A percentile compares a stretch with the other conserved stretches of the same genome.
These are phyloP conservation scores for Trametes gibbosa DNA, from an alignment of 768 basidiomycete species.

Conservation along the genomic window DNA sequence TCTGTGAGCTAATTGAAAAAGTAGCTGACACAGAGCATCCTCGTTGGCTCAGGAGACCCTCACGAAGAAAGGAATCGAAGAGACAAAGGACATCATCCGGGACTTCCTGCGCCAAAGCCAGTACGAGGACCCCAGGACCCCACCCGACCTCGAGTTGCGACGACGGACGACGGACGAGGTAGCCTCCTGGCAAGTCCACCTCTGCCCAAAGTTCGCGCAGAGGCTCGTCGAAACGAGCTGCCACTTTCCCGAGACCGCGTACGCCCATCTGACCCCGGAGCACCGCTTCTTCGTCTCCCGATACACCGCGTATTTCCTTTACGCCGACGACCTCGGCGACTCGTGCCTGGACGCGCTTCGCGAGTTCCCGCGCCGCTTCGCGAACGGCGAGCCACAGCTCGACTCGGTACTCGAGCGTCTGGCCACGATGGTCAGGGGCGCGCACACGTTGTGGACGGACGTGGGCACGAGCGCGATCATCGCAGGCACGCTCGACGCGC, in stretches of 20 bases:
- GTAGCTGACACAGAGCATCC: too few relatives aligned
- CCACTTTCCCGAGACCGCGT: neutral
- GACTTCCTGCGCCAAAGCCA: neutral
- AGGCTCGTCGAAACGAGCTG: neutral
- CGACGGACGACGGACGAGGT: neutral
- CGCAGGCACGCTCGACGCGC: conserved; percentile 35
- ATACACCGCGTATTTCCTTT: conserved; percentile 6
- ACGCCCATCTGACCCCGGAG: neutral
- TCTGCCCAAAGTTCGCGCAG: neutral
- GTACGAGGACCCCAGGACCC: neutral
- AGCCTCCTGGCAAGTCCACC: neutral
- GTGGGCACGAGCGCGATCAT: conserved; percentile 15
- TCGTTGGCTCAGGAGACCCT: neutral
- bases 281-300: neutral
- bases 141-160: neutral
- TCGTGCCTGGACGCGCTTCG: neutral
- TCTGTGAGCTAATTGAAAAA: too few relatives aligned
- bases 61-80: neutral
- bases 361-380: conserved; percentile 3
- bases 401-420: conserved; percentile 1
- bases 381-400: neutral
- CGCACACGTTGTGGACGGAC: conserved; percentile 7
- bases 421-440: neutral
- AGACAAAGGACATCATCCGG: neutral
- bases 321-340: conserved; percentile 5